phyloP scores from a whole-genome alignment of 2,329 filamentous ascomycete genomes.

The Dendryphion nanum region DNA sequence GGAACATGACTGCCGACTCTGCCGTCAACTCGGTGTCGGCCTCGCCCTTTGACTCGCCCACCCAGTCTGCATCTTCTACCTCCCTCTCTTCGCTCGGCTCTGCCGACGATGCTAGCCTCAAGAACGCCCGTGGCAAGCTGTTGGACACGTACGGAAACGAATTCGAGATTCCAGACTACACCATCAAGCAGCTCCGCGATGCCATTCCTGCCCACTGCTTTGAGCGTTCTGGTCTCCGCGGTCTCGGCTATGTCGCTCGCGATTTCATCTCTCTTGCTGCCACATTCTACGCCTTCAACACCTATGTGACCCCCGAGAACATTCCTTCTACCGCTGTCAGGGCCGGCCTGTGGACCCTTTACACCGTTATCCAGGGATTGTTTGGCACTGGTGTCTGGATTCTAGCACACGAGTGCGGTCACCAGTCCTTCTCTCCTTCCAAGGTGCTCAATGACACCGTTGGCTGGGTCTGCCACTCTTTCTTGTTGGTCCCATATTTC shows the following conservation, averaged over 20 bases:
- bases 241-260: constrained; percentile 79
- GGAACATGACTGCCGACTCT: constrained; percentile 53
- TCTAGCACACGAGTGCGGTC: constrained; percentile 94
- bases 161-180: constrained; percentile 91
- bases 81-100: constrained; percentile 89
- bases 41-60: constrained; percentile 60
- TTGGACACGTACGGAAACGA: constrained; percentile 92
- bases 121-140: constrained; percentile 63
- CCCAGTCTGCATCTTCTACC: constrained; percentile 73
- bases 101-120: constrained; percentile 50
- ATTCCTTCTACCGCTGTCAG: constrained; percentile 70
- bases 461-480: constrained; percentile 87
- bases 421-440: constrained; percentile 94
- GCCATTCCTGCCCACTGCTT: constrained; percentile 98
- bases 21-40: constrained; percentile 52
- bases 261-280: constrained; percentile 70
- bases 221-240: constrained; percentile 73
- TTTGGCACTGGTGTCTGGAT: constrained; percentile 96
- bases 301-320: constrained; percentile 80
- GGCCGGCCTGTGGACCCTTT: constrained; percentile 62
- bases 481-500: constrained; percentile 92
- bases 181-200: constrained; percentile 95
- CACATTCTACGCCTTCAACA: constrained; percentile 88
- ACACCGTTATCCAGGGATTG: constrained; percentile 83
- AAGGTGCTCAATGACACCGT: constrained; percentile 87